phyloP scores from a whole-genome alignment of 129 eudicot species.

The sunflower (Helianthus annuus) region HanXRQr2.0-SUNRISE NC_035449.2:44854557-44855056 shows the following conservation, averaged over 20 bases:
- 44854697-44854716: slow-evolving; percentile 75
- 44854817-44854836: slow-evolving; percentile 63
- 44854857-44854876: slow-evolving; percentile 72
- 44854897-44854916: slow-evolving; percentile 75
- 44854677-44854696: slow-evolving; percentile 83
- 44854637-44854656: slow-evolving; percentile 31
- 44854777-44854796: slow-evolving; percentile 80
- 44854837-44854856: slow-evolving; percentile 36
- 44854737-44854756: slow-evolving; percentile 77
- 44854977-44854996: slow-evolving; percentile 56
- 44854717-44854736: slow-evolving; percentile 54
- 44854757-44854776: slow-evolving; percentile 89
- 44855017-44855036: slow-evolving; percentile 70
- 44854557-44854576: slow-evolving; percentile 53
- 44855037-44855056: slow-evolving; percentile 74
- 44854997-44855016: slow-evolving; percentile 57
- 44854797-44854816: slow-evolving; percentile 68
- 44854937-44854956: slow-evolving; percentile 75
- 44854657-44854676: slow-evolving; percentile 62
- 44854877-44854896: slow-evolving; percentile 72
- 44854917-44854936: slow-evolving; percentile 76
- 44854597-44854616: neutral
- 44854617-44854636: slow-evolving; percentile 48
- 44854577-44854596: neutral
- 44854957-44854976: slow-evolving; percentile 60